These are phyloP conservation scores for Diplodia sapinea DNA, from an alignment of 2,329 filamentous ascomycete species.

Conservation along the genomic window DNA sequence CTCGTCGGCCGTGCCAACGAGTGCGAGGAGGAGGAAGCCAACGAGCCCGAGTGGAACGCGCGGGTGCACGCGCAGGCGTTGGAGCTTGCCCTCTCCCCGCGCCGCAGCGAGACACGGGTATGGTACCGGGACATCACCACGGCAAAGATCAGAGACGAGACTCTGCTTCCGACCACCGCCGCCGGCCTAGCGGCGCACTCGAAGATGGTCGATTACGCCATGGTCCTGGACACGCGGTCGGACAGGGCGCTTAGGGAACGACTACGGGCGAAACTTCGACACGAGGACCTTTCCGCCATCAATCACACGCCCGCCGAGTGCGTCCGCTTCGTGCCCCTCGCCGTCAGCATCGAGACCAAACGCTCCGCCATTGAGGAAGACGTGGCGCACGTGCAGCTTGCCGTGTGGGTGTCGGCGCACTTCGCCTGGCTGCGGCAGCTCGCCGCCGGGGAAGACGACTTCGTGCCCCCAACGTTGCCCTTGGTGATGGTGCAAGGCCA, in stretches of 20 bases:
- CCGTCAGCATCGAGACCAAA: conserved; percentile 31
- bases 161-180: neutral
- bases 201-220: conserved; percentile 32
- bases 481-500: conserved; percentile 33
- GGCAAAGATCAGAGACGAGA: neutral
- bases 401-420: conserved; percentile 31
- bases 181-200: neutral
- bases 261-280: neutral
- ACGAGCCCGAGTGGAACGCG: conserved; percentile 28
- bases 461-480: conserved; percentile 27
- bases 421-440: conserved; percentile 29
- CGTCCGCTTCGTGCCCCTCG: conserved; percentile 24
- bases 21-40: conserved; percentile 2
- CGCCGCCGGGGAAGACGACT: neutral
- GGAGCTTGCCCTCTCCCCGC: neutral
- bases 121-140: conserved; percentile 3
- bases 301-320: conserved; percentile 29
- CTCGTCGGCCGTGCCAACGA: neutral
- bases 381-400: conserved; percentile 25
- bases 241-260: neutral
- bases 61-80: neutral
- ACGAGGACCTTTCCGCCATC: neutral
- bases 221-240: conserved; percentile 20
- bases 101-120: neutral
- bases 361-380: conserved; percentile 23